Conservation (phyloP, 495 filamentous ascomycete genomes). For the Physcia stellaris region DNA sequence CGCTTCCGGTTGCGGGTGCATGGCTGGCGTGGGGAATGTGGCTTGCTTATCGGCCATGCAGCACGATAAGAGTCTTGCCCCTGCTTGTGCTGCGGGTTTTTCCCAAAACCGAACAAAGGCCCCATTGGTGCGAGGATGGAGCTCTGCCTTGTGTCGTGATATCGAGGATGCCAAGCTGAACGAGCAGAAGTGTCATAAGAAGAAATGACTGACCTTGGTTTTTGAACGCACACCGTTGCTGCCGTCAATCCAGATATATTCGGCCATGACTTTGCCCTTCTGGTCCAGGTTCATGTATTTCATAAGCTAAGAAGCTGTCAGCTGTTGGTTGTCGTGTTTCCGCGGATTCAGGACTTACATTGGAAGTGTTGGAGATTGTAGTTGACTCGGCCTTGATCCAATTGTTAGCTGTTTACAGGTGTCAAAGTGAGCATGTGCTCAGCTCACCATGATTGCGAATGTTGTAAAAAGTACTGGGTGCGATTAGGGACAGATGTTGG, state of each 20-base stretch:
- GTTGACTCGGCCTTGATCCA: constrained; percentile 36
- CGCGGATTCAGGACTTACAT: constrained; percentile 35
- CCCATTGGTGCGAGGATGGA: too few species aligned
- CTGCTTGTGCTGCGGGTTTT: too few species aligned
- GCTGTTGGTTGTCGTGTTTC: background rate
- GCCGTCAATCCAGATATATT: constrained; percentile 97
- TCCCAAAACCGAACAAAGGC: too few species aligned
- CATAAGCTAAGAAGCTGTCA: constrained; percentile 45
- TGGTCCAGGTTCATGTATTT: constrained; percentile 90
- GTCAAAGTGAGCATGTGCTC: background rate
- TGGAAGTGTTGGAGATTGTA: constrained; percentile 55
- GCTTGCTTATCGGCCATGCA: too few species aligned
- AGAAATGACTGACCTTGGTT: constrained; percentile 70
- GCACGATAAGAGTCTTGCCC: too few species aligned
- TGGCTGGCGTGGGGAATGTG: constrained; percentile 5
- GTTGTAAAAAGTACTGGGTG: background rate
- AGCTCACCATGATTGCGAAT: constrained; percentile 14
- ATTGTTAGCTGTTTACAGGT: background rate
- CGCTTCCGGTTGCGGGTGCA: background rate
- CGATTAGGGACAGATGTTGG: too few species aligned
- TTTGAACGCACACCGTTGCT: constrained; percentile 69
- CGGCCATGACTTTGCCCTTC: constrained; percentile 70
- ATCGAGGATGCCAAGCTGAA: too few species aligned
- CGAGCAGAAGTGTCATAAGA: too few species aligned
- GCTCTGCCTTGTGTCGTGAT: too few species aligned